phyloP scores from a whole-genome alignment of 306 rosid species.

The Cicer judaicum region DNA sequence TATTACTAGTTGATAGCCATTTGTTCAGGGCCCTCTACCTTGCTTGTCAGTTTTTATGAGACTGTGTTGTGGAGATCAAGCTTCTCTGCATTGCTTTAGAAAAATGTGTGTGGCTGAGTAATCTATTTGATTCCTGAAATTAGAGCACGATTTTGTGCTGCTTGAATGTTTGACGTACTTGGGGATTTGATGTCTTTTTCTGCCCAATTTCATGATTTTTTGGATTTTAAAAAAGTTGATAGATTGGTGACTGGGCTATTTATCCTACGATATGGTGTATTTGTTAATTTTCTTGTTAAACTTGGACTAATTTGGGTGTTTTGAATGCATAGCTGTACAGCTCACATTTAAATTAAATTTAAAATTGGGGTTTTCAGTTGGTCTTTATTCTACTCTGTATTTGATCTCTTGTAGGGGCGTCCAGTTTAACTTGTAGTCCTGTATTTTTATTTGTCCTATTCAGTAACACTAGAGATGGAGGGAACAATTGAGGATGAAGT shows the following conservation, averaged over 20 bases:
- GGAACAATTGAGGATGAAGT: constrained; percentile 62
- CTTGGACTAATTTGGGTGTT: background rate
- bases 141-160: background rate
- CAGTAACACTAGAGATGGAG: constrained; percentile 59
- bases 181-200: background rate
- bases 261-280: background rate
- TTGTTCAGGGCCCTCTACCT: background rate
- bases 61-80: background rate
- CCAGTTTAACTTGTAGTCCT: constrained; percentile 8
- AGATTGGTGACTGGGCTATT: background rate
- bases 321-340: constrained; percentile 12
- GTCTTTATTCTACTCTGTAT: constrained; percentile 5
- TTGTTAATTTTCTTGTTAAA: background rate
- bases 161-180: constrained; percentile 17
- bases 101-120: background rate
- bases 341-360: constrained; percentile 2
- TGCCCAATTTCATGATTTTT: constrained; percentile 1
- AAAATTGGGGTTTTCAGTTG: constrained; percentile 5
- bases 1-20: constrained; percentile 21
- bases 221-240: background rate
- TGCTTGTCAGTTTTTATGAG: constrained; percentile 26
- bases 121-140: background rate
- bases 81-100: background rate
- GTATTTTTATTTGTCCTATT: constrained; percentile 27
- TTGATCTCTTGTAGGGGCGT: background rate